phyloP scores from a whole-genome alignment of 1,284 basidiomycete species.

The Ganoderma meredithae region DNA sequence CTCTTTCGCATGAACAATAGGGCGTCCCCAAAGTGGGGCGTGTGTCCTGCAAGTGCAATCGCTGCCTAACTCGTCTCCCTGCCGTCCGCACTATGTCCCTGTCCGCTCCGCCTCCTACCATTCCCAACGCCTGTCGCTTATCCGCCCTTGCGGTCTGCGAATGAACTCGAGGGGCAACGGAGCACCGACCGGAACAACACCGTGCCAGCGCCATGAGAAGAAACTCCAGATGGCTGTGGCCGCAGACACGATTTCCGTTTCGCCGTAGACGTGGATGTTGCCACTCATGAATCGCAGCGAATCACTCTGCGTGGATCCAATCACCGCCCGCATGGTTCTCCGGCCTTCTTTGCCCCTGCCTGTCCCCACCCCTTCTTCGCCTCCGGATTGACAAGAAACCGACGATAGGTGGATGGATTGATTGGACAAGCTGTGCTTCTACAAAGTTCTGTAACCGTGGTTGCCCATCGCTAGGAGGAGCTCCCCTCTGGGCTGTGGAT shows the following conservation, averaged over 20 bases:
- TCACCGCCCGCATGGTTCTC: conserved; percentile 5
- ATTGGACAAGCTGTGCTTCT: background rate
- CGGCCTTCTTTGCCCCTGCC: background rate
- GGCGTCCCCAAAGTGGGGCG: background rate
- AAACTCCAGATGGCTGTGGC: conserved; percentile 6
- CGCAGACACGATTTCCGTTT: background rate
- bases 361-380: background rate
- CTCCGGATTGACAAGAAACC: background rate
- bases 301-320: background rate
- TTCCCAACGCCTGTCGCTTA: background rate
- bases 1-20: background rate
- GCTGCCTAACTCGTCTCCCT: background rate
- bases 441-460: background rate
- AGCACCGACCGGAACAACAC: conserved; percentile 1
- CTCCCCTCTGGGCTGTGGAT: background rate
- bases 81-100: background rate
- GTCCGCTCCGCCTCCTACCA: background rate
- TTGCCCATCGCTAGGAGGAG: background rate
- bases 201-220: background rate
- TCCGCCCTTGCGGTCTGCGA: background rate
- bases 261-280: background rate
- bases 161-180: background rate
- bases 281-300: background rate
- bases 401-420: background rate
- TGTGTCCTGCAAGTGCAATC: too few relatives aligned